Percentiles rank a stretch among this genome's conserved stretches.
phyloP scores from a whole-genome alignment of 257 asterid genomes.

The Capsicum rhomboideum region DNA sequence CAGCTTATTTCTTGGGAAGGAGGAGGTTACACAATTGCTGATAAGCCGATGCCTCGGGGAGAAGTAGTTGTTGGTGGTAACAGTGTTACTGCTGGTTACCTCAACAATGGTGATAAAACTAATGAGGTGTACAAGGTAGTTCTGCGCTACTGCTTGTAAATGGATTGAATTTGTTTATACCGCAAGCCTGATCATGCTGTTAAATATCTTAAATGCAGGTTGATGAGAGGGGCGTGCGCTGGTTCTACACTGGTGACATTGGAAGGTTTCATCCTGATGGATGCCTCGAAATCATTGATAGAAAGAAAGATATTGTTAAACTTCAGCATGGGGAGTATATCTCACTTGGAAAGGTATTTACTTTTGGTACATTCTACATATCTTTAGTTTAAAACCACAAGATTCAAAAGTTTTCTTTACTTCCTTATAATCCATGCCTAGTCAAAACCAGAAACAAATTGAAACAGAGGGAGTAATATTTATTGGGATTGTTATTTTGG shows the following conservation, averaged over 20 bases:
- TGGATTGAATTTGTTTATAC: neutral
- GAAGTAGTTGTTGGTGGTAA: constrained; percentile 79
- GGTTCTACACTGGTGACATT: constrained; percentile 89
- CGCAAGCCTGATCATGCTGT: constrained; percentile 1
- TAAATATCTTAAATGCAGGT: constrained; percentile 36
- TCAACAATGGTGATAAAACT: constrained; percentile 66
- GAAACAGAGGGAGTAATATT: neutral
- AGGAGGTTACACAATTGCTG: constrained; percentile 67
- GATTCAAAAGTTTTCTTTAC: neutral
- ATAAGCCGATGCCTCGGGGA: constrained; percentile 92
- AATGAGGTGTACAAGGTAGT: constrained; percentile 67
- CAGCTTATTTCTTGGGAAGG: constrained; percentile 95
- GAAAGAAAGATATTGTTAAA: constrained; percentile 90
- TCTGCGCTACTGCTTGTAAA: neutral
- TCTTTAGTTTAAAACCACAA: neutral
- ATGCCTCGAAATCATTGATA: constrained; percentile 82
- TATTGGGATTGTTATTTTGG: neutral
- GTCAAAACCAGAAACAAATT: neutral
- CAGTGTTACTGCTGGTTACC: constrained; percentile 86
- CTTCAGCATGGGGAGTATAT: constrained; percentile 94
- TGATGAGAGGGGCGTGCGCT: constrained; percentile 70
- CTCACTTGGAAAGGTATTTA: constrained; percentile 78
- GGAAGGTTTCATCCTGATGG: constrained; percentile 94
- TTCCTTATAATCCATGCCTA: neutral
- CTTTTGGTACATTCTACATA: neutral